Evolutionary conservation across 495 filamentous ascomycete species (phyloP).

Genomic region (Lophium mytilinum): DNA sequence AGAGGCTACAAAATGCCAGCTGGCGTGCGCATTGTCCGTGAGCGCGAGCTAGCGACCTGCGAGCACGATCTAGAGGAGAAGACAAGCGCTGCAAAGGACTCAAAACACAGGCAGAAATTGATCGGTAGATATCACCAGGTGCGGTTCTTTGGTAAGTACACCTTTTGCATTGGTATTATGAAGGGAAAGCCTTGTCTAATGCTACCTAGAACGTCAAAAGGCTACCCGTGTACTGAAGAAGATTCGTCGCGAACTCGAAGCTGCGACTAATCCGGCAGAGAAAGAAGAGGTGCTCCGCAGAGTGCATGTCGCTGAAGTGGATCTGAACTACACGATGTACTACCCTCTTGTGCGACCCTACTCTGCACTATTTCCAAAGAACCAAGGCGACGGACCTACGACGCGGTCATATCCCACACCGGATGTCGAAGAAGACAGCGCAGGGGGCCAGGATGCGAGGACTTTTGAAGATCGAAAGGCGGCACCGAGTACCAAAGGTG

Average conservation of each 20-base stretch:
- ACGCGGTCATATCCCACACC: not conserved
- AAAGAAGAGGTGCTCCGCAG: conserved; percentile 30
- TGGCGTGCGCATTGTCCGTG: conserved; percentile 63
- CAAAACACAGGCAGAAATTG: conserved; percentile 54
- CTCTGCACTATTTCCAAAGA: conserved; percentile 57
- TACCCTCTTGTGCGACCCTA: conserved; percentile 76
- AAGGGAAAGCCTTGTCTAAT: not conserved
- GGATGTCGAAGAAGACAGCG: conserved; percentile 9
- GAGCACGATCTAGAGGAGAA: conserved; percentile 58
- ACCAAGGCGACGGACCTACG: conserved; percentile 1
- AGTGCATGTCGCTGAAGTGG: conserved; percentile 65
- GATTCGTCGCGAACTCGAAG: conserved; percentile 48
- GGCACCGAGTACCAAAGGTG: conserved; percentile 19
- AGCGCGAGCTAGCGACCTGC: conserved; percentile 71
- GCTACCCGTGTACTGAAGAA: conserved; percentile 62
- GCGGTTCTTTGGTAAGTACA: conserved; percentile 68
- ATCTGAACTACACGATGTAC: conserved; percentile 75
- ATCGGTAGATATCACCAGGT: conserved; percentile 91
- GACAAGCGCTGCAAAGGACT: conserved; percentile 40
- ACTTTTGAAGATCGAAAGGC: not conserved
- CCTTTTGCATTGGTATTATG: not conserved
- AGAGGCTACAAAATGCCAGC: conserved; percentile 49
- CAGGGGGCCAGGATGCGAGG: conserved; percentile 16
- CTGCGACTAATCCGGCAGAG: conserved; percentile 42
- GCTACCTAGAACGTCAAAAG: conserved; percentile 67